Conservation (phyloP, 2,329 filamentous ascomycete species). For the Colletotrichum falcatum region DNA sequence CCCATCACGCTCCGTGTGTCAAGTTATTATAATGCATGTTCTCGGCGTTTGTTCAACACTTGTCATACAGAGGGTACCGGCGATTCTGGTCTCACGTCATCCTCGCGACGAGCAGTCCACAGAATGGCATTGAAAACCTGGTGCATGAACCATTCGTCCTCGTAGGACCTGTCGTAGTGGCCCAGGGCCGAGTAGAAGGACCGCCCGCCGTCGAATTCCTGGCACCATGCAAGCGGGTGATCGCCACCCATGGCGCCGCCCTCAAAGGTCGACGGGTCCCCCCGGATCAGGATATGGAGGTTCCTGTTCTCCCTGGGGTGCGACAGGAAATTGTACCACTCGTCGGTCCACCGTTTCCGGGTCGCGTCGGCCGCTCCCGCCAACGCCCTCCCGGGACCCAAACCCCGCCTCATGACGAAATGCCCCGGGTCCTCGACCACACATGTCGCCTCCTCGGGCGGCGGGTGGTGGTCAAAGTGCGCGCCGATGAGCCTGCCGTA, state of each 20-base stretch:
- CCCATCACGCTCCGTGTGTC: constrained; percentile 3
- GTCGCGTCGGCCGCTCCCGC: not conserved
- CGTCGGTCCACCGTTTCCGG: constrained; percentile 50
- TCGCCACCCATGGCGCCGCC: constrained; percentile 52
- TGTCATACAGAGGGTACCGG: not conserved
- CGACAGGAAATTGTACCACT: constrained; percentile 58
- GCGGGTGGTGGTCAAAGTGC: constrained; percentile 54
- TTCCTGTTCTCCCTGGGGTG: constrained; percentile 46
- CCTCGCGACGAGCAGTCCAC: constrained; percentile 33
- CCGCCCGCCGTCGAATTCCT: constrained; percentile 53
- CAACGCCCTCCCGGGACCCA: constrained; percentile 25
- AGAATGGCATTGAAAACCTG: constrained; percentile 33
- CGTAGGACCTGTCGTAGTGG: constrained; percentile 56
- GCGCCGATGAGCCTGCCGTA: constrained; percentile 55
- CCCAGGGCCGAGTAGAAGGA: constrained; percentile 57
- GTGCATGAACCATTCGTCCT: constrained; percentile 46
- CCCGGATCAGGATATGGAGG: constrained; percentile 51
- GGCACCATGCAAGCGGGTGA: constrained; percentile 56
- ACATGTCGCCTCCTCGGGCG: constrained; percentile 50
- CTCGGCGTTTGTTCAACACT: not conserved
- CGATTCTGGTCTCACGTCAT: not conserved
- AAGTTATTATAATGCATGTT: not conserved
- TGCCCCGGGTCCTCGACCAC: constrained; percentile 48
- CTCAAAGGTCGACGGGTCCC: constrained; percentile 51
- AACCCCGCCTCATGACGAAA: constrained; percentile 45